Evolutionary conservation across 2,329 filamentous ascomycete species (phyloP).

Genomic region (Colletotrichum navitas): DNA sequence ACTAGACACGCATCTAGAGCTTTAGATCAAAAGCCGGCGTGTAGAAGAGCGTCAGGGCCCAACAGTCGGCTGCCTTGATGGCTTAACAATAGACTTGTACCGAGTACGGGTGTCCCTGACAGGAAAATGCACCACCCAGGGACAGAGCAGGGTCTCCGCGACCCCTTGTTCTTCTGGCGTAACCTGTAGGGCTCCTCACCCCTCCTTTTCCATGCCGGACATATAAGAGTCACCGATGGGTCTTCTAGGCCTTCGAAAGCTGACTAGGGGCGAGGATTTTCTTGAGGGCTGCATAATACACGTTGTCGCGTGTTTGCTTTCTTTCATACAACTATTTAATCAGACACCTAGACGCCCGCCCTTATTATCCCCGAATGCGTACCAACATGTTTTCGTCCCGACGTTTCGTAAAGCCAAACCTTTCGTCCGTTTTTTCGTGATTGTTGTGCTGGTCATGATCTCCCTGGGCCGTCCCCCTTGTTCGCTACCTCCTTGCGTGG

Average conservation of each 20-base stretch:
- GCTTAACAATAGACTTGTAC: conserved; percentile 3
- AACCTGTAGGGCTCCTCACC: not conserved
- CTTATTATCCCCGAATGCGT: not conserved
- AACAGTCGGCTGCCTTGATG: not conserved
- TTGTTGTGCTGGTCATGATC: conserved; percentile 15
- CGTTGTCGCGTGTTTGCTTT: not conserved
- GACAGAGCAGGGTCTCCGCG: not conserved
- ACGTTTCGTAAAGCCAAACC: not conserved
- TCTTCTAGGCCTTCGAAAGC: not conserved
- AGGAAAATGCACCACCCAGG: not conserved
- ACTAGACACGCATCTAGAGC: conserved; percentile 5
- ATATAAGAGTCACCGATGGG: not conserved
- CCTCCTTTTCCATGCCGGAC: not conserved
- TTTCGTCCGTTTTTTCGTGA: conserved; percentile 4
- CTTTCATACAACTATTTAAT: not conserved
- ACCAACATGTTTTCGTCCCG: not conserved
- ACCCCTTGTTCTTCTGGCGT: not conserved
- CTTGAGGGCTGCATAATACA: conserved; percentile 3
- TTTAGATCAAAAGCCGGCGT: conserved; percentile 13
- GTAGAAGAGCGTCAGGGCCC: not conserved
- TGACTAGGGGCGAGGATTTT: not conserved
- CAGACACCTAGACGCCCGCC: conserved; percentile 4
- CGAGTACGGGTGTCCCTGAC: conserved; percentile 16
- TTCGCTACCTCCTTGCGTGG: conserved; percentile 53
- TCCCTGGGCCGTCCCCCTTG: conserved; percentile 23